phyloP scores from a whole-genome alignment of 805 yeast species.

The Cyberlindnera misumaiensis region DNA sequence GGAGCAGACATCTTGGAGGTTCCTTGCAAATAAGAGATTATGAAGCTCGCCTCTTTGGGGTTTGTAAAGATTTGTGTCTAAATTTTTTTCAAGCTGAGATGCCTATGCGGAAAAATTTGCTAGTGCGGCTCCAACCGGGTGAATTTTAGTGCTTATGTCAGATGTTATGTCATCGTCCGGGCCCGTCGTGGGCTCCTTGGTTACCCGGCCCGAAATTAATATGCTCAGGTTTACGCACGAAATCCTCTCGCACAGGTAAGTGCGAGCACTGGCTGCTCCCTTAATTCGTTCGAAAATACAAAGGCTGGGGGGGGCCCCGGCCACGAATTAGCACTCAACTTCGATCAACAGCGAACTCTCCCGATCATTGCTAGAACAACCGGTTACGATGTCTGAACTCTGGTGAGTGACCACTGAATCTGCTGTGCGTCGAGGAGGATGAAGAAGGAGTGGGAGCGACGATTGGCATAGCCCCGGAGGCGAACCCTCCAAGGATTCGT shows the following conservation, averaged over 20 bases:
- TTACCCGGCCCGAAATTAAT: no score
- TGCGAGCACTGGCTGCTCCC: no score
- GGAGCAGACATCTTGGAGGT: slow-evolving; percentile 70
- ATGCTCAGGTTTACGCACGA: no score
- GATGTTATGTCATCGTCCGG: no score
- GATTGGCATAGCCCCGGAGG: no score
- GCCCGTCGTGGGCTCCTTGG: no score
- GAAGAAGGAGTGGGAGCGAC: no score
- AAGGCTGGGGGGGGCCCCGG: background rate
- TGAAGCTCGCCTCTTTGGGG: slow-evolving; percentile 26
- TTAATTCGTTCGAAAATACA: background rate
- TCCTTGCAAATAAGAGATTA: slow-evolving; percentile 31
- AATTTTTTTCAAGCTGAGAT: background rate
- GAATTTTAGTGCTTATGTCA: no score
- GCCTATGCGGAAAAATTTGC: no score
- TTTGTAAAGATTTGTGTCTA: background rate
- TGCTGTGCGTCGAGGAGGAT: no score
- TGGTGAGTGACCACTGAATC: slow-evolving; percentile 43
- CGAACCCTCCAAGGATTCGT: no score
- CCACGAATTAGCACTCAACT: background rate
- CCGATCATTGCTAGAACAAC: background rate
- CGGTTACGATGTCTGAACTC: slow-evolving; percentile 57
- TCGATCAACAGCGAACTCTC: slow-evolving; percentile 2
- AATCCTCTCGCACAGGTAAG: background rate
- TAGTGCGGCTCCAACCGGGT: no score